Base-by-base conservation (phyloP, 2,329 filamentous ascomycete genomes). In the Colletotrichum filicis region DNA sequence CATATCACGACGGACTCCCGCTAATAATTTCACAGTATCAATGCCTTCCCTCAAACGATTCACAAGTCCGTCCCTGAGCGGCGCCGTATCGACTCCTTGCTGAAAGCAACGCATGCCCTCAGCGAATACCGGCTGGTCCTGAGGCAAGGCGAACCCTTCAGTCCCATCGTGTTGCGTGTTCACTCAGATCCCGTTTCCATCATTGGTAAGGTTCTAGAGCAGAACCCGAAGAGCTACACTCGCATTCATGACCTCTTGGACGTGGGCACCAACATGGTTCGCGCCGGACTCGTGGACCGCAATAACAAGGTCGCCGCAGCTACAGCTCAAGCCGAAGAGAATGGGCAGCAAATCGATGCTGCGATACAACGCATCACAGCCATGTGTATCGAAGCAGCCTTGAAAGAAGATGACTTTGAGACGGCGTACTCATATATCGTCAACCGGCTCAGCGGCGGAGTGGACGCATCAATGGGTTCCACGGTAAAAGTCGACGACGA, bases 361-460 rank as follows among this genome's bases (percentile, higher is more conserved):
- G 88, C 90, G 4, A 90, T 92, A 78, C 90, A 89, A 60, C 89
- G 94, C 35, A 91, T 97, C 63, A 92, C 91, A 6, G 92, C 93
- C 71, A 94, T 96, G 92, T 95, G 94, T 75, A 91, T 96, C 53
- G 92, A 95, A 79, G 91, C 93, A 16, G 93, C 94, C 14, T 86
- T 97, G 1, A 86, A 87, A 11, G 93, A 95, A 79, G 92, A 95
- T 75, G 94, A 91, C 79, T 97, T 97, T 74, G 94, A 97, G 79
- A 97, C 94, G 0, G 94, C 94, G 12, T 97, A 96, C 80, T 95
- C 93, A 0, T 96, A 94, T 78, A 92, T 95, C 1, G 89, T 94
- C 59, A 95, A 91, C 78, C 90, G 92, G 26, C 85, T 97, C 0
- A 86, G 87, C 8, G 79, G 82, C 9, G 78, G 82, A 32, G 74